Base-by-base conservation (phyloP, 352 stramenopile species). In the Nothophytophthora sp. region DNA sequence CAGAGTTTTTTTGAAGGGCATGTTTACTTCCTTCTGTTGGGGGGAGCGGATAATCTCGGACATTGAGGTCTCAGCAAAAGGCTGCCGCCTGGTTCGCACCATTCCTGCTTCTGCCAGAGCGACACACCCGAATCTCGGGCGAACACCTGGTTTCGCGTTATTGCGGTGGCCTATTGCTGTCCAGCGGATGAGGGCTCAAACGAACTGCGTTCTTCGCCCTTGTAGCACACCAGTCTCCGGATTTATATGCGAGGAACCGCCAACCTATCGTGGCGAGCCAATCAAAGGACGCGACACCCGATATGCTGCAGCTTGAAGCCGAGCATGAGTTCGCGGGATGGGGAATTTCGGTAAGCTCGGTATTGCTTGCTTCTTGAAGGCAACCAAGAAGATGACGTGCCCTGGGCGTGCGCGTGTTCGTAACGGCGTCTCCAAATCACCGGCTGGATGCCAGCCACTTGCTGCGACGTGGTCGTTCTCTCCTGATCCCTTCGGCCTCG, bases 401-500 rank as follows among this genome's bases (percentile, higher is more conserved):
- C 12, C 25, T 35, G 15, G 13, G 35, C 40, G 10, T 36, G 35
- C 36, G 60, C 64, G n/a, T 32, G 42, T 47, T 64, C 42, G 54
- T 55, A 66, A 39, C 50, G 60, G 19, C 34, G 20, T 18, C n/a
- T n/a, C 15, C 60, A 65, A 62, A 70, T 65, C 60, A 15, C 25
- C 55, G 41, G 44, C 49, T 66, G 60, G 23, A 24, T 58, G 60
- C 60, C 34, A n/a, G n/a, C n/a, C 34, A 18, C 27, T 38, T 10
- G 9, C 10, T 40, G 50, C 35, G 46, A 70, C 60, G 50, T 70
- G 65, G 55, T 38, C 23, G 42, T 33, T 5, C 18, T 28, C 12
- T 54, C 43, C 66, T 56, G 53, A 55, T 69, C 54, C 34, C 38
- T 67, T 67, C 35, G n/a, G n/a, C n/a, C n/a, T n/a, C n/a, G n/a